Conservation (phyloP, 2,329 filamentous ascomycete genomes). For the Arthrobotrys pseudoclavata region DNA sequence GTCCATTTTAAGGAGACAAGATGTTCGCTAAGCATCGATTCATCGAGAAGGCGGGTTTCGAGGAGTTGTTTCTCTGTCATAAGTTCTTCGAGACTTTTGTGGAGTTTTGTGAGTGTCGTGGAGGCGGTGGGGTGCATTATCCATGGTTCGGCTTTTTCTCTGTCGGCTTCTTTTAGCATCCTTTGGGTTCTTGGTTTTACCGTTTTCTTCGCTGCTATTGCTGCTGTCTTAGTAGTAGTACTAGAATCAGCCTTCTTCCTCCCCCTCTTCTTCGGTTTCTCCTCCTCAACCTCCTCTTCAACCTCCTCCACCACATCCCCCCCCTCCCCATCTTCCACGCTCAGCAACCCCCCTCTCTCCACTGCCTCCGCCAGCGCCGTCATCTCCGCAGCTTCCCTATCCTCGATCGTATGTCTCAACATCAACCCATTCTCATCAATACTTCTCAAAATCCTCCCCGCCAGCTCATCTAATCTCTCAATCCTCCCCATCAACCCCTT, state of each 20-base stretch:
- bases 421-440: slow-evolving; percentile 95
- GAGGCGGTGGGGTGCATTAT: slow-evolving; percentile 75
- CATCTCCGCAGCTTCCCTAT: slow-evolving; percentile 78
- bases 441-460: slow-evolving; percentile 78
- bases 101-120: slow-evolving; percentile 74
- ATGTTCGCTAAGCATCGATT: slow-evolving; percentile 67
- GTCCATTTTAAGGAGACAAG: slow-evolving; percentile 85
- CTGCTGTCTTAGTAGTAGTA: not conserved
- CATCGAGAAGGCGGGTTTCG: slow-evolving; percentile 50
- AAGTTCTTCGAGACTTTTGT: slow-evolving; percentile 75
- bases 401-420: slow-evolving; percentile 81
- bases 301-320: slow-evolving; percentile 16
- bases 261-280: slow-evolving; percentile 65
- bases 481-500: slow-evolving; percentile 72
- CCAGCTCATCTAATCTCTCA: slow-evolving; percentile 76
- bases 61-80: slow-evolving; percentile 74
- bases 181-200: slow-evolving; percentile 68
- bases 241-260: slow-evolving; percentile 56
- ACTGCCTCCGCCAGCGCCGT: slow-evolving; percentile 80
- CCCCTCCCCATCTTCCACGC: slow-evolving; percentile 63
- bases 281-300: slow-evolving; percentile 64
- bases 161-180: slow-evolving; percentile 69
- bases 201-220: not conserved
- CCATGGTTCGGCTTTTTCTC: slow-evolving; percentile 74
- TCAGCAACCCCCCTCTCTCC: slow-evolving; percentile 74